Evolutionary conservation across 2,329 filamentous ascomycete species (phyloP).

Genomic region (Lachnellula suecica): DNA sequence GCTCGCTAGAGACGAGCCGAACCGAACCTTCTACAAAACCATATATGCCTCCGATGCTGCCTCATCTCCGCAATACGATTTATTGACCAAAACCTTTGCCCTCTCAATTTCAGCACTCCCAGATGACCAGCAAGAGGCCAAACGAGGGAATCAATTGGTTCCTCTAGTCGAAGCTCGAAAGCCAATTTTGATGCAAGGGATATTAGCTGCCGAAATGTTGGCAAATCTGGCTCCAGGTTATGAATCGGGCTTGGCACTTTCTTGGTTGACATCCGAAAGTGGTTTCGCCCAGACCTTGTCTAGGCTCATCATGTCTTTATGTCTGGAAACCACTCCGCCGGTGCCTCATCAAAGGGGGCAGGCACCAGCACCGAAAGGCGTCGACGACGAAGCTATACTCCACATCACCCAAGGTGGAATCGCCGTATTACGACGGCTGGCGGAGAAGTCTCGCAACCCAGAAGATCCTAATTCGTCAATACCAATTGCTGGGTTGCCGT

Average conservation of each 20-base stretch:
- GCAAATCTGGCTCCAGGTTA: conserved; percentile 69
- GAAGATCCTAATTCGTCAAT: conserved; percentile 49
- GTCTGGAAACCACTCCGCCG: conserved; percentile 52
- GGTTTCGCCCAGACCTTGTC: conserved; percentile 81
- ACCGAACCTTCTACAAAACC: conserved; percentile 77
- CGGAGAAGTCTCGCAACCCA: conserved; percentile 65
- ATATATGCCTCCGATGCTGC: conserved; percentile 75
- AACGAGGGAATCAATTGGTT: conserved; percentile 54
- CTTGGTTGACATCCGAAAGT: conserved; percentile 82
- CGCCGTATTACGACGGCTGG: conserved; percentile 64
- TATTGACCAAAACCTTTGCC: conserved; percentile 84
- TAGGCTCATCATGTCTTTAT: conserved; percentile 71
- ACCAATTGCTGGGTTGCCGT: conserved; percentile 62
- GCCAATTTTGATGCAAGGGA: conserved; percentile 86
- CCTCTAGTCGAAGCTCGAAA: conserved; percentile 80
- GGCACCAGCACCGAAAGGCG: conserved; percentile 27
- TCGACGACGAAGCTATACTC: conserved; percentile 34
- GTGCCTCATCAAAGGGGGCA: conserved; percentile 39
- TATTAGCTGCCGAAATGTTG: conserved; percentile 87
- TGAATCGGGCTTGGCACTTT: conserved; percentile 70
- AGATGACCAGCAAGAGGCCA: conserved; percentile 55
- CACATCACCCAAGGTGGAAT: conserved; percentile 66
- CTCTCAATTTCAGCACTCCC: conserved; percentile 84
- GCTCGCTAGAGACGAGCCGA: conserved; percentile 89
- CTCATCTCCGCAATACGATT: conserved; percentile 66